Percentiles rank a stretch among this genome's conserved stretches.
Evolutionary conservation across 2,329 filamentous ascomycete species (phyloP).

Genomic region (Cladosporium austrohemisphaericum): DNA sequence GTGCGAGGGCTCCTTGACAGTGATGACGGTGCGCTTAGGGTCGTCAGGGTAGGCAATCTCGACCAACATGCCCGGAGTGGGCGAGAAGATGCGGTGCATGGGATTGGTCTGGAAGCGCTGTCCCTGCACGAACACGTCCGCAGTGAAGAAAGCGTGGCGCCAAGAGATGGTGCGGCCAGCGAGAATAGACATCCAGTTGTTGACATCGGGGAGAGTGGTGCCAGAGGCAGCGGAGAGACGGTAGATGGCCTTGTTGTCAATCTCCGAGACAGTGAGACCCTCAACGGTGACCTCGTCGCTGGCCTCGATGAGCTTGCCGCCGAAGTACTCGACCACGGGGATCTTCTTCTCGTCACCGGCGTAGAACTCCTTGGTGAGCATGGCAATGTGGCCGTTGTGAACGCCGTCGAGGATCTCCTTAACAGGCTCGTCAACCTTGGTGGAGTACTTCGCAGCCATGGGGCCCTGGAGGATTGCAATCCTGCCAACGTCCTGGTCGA

Average conservation of each 20-base stretch:
- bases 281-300: conserved; percentile 75
- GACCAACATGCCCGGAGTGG: conserved; percentile 79
- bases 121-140: conserved; percentile 90
- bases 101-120: conserved; percentile 98
- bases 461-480: conserved; percentile 96
- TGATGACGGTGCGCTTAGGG: conserved; percentile 76
- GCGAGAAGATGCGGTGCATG: conserved; percentile 84
- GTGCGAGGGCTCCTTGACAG: conserved; percentile 79
- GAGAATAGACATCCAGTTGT: conserved; percentile 83
- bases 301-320: conserved; percentile 73
- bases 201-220: conserved; percentile 69
- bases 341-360: conserved; percentile 67
- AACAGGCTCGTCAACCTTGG: conserved; percentile 84
- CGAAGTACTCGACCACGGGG: conserved; percentile 90
- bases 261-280: conserved; percentile 77
- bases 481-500: conserved; percentile 90
- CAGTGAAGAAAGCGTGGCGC: conserved; percentile 90
- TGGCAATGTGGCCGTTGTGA: conserved; percentile 80
- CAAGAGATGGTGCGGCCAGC: conserved; percentile 84
- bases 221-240: conserved; percentile 73
- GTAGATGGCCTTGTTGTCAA: conserved; percentile 76
- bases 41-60: conserved; percentile 82
- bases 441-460: conserved; percentile 87
- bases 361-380: conserved; percentile 77
- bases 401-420: conserved; percentile 91